A percentile compares a stretch with the other conserved stretches of the same genome.
phyloP scores from a whole-genome alignment of 805 yeast genomes.

The Cyberlindnera sargentensis region DNA sequence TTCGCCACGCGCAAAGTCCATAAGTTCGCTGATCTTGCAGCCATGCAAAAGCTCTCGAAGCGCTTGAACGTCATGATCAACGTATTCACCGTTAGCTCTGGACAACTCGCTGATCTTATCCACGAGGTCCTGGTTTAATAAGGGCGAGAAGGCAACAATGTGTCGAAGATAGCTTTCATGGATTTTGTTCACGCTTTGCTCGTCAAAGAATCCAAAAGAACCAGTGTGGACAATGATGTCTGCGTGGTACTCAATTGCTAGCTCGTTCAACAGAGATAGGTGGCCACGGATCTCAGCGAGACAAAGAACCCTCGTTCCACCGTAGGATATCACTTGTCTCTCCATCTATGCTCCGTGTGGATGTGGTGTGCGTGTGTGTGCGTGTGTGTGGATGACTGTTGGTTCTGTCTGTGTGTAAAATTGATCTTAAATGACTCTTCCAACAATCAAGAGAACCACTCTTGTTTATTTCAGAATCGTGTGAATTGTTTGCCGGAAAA shows the following conservation, averaged over 20 bases:
- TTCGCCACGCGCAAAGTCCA: conserved; percentile 39
- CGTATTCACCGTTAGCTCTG: conserved; percentile 35
- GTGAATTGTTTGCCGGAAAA: too few relatives aligned
- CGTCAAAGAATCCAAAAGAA: conserved; percentile 72
- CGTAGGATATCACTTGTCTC: conserved; percentile 18
- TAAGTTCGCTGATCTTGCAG: conserved; percentile 44
- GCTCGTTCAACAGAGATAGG: conserved; percentile 39
- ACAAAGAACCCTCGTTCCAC: conserved; percentile 35
- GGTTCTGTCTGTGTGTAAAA: too few relatives aligned
- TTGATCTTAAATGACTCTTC: too few relatives aligned
- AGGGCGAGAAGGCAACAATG: conserved; percentile 59
- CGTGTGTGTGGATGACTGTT: too few relatives aligned
- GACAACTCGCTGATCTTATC: conserved; percentile 47
- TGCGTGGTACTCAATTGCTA: conserved; percentile 42
- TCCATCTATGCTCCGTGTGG: conserved; percentile 3
- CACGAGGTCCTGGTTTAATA: conserved; percentile 41
- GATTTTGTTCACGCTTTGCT: conserved; percentile 44
- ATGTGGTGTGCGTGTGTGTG: too few relatives aligned
- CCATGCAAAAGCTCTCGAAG: conserved; percentile 29
- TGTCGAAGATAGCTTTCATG: conserved; percentile 55
- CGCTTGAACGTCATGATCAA: conserved; percentile 29
- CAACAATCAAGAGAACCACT: too few relatives aligned
- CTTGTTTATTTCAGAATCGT: too few relatives aligned
- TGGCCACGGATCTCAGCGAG: conserved; percentile 54
- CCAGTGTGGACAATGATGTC: conserved; percentile 61